These are phyloP conservation scores for Penicillium sp. DNA, from an alignment of 2,329 filamentous ascomycete species.

Conservation along the genomic window DNA sequence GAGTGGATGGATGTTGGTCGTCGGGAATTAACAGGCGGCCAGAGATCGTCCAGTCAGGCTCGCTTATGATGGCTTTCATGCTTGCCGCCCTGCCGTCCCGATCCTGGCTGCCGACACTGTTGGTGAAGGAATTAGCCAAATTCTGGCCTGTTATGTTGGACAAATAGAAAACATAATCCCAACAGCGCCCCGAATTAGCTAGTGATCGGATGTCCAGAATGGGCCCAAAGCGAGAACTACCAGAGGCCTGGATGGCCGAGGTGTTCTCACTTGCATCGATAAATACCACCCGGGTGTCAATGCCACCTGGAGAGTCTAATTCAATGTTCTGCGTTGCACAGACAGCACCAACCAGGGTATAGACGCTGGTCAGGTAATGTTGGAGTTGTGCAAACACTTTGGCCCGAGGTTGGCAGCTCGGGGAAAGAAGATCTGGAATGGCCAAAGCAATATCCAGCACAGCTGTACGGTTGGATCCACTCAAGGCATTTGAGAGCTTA, in stretches of 20 bases:
- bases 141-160: constrained; percentile 22
- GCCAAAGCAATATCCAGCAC: constrained; percentile 55
- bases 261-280: constrained; percentile 45
- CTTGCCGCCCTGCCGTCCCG: constrained; percentile 15
- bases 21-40: constrained; percentile 20
- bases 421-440: constrained; percentile 52
- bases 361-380: constrained; percentile 64
- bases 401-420: constrained; percentile 44
- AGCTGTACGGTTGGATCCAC: constrained; percentile 26
- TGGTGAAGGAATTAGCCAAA: constrained; percentile 31
- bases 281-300: constrained; percentile 68
- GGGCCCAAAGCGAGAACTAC: constrained; percentile 37
- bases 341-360: constrained; percentile 66
- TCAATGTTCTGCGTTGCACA: constrained; percentile 57
- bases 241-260: constrained; percentile 19
- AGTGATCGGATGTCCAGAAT: constrained; percentile 44
- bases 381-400: constrained; percentile 61
- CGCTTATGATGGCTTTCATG: constrained; percentile 18
- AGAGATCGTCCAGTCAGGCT: constrained; percentile 18
- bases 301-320: constrained; percentile 57
- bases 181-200: constrained; percentile 31
- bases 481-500: constrained; percentile 37
- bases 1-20: constrained; percentile 9
- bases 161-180: constrained; percentile 29
- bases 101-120: constrained; percentile 21